A percentile compares a stretch with the other conserved stretches of the same genome.
These are phyloP conservation scores for Vitis labrusca DNA, from an alignment of 164 flowering plant genomes.

Conservation along the genomic window DNA sequence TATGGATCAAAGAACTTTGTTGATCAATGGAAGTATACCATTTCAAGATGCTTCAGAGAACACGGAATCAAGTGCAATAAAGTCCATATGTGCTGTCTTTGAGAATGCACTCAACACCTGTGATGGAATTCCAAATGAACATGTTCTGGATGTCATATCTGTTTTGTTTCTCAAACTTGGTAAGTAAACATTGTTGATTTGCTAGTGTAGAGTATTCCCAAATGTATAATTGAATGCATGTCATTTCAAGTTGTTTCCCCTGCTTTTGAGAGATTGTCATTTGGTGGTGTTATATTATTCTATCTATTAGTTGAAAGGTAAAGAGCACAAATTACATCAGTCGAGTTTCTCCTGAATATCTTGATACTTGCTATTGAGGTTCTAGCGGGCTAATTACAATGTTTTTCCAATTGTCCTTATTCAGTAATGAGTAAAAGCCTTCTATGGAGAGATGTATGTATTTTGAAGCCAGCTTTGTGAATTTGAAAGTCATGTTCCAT, in stretches of 20 bases:
- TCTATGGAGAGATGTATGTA: too few relatives aligned
- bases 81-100: constrained; percentile 46
- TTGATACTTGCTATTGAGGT: too few relatives aligned
- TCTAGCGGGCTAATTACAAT: too few relatives aligned
- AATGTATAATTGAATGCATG: not conserved
- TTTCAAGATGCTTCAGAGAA: constrained; percentile 20
- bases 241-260: not conserved
- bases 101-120: constrained; percentile 31
- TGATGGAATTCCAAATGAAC: constrained; percentile 51
- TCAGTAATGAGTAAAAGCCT: too few relatives aligned
- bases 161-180: constrained; percentile 68
- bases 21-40: constrained; percentile 12
- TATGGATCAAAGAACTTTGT: constrained; percentile 28
- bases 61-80: constrained; percentile 35
- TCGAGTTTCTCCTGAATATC: not conserved
- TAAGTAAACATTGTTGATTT: constrained; percentile 19
- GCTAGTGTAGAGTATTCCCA: not conserved
- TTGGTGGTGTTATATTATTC: too few relatives aligned
- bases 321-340: not conserved
- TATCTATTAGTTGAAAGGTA: too few relatives aligned
- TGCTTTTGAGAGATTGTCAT: too few relatives aligned
- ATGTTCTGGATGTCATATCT: constrained; percentile 50
- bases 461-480: too few relatives aligned
- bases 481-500: too few relatives aligned
- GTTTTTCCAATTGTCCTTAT: too few relatives aligned